Base-by-base conservation (phyloP, 2,329 filamentous ascomycete genomes). In the Ophiostoma populinum region DNA sequence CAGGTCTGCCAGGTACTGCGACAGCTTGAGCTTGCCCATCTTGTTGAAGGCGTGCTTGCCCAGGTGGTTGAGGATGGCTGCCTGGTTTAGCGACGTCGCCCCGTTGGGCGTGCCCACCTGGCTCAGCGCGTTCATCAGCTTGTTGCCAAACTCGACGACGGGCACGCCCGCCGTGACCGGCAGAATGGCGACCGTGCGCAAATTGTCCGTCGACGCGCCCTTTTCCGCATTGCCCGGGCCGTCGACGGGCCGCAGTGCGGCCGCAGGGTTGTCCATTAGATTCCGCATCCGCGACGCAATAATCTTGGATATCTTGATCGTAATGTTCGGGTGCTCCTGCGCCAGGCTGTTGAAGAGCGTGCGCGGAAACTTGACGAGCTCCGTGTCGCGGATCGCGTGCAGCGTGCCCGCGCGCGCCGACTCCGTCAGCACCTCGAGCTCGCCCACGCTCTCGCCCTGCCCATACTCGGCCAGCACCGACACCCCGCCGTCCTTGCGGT, bases 251-350 rank as follows among this genome's bases (percentile, higher is more conserved):
- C 67, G 64, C 35, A 74, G 64, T 25, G 77, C 67, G 24, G 72
- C 67, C 12, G 81, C 58, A 2, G 83, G 80, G 46, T 86, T 78
- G 46, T 95, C 83, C 15, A 95, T 72, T 25, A 94, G 58, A 27
- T 81, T 71, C 41, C 87, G 69, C 90, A 98, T 95, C 3, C 90
- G 75, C 24, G 86, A 85, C 0, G 90, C 90, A 47, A 98, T 94
- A 46, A 98, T 90, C 55, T 95, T 98, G 2, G 90, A 95, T 19
- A 98, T 92, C 55, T 95, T 94, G 54, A 98, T 95, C 0, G 90
- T 95, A 49, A 98, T 98, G 28, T 85, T 92, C 5, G 90, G 90
- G 49, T 98, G 90, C 50, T 98, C 90, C 50, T 93, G 79, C 1
- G 90, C 90, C 35, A 98, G 69, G 50, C 90, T 98, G 61, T 98